Base-by-base conservation (phyloP, 345 rosid species). In the Ricinus communis region DNA sequence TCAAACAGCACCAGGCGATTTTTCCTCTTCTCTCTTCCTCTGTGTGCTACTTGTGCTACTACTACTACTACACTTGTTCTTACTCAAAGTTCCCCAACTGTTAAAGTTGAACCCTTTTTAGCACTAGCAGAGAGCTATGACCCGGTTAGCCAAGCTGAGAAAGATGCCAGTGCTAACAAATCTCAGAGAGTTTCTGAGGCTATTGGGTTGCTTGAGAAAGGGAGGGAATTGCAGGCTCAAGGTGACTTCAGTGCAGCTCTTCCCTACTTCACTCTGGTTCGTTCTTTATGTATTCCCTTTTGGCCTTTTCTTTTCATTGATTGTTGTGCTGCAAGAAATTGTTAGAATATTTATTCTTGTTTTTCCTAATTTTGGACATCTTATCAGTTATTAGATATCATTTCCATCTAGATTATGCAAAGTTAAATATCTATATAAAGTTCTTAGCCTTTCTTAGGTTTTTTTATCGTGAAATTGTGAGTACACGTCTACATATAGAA, bases 161-260 rank as follows among this genome's bases (percentile, higher is more conserved):
- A 76, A 49, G 80, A 76, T 25, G 68, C 82, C 38, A 83, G 87
- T 46, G 59, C 69, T 22, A 6, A 53, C 21, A 14, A 71, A 14
- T 68, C 85, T 27, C 61, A 66, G 33, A 76, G 91, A 69, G 65
- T 87, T 0, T 69, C 82, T 15, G 86, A 85, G 53, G 91, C 85
- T 16, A 65, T 83, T 14, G 70, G 56, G 41, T 71, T 85, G 76
- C 54, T 87, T 75, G 88, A 85, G 67, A 82, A 71, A 80, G 88
- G 79, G 15, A 71, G 80, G 74, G 82, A 87, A 53, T 80, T 82
- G 73, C 85, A 87, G 81, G 85, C 88, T 46, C 73, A 72, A 30
- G 86, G 91, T 49, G 87, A 87, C 76, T 87, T 87, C 28, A 68
- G 25, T 28, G 19, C 59, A 52, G 88, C 88, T 50, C 87, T 87